Base-by-base conservation (phyloP, 2,329 filamentous ascomycete genomes). In the Madurella mycetomatis region DNA sequence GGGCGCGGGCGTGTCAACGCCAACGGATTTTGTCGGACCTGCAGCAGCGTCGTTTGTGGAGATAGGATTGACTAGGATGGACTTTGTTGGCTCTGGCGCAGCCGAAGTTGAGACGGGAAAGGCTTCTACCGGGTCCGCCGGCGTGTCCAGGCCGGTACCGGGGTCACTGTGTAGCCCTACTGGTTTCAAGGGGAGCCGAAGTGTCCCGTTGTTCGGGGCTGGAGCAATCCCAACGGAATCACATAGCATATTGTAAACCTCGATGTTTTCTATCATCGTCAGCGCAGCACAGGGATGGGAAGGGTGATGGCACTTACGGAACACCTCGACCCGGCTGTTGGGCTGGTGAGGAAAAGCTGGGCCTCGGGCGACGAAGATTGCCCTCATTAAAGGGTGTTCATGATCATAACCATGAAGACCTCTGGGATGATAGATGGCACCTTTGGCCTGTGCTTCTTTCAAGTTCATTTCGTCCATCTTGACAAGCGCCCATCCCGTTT, bases 331-430 rank as follows among this genome's bases (percentile, higher is more conserved):
- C 59, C 85, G 82, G 69, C 88, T 95, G 63, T 94, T 92, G 0
- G 88, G 84, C 40, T 81, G 74, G 64, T 96, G 92, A 0, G 90
- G 89, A 67, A 99, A 99, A 0, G 92, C 92, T 4, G 94, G 94
- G 0, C 94, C 94, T 40, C 90, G 79, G 1, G 94, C 94, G 47
- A 97, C 79, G 64, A 99, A 99, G 42, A 99, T 95, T 0, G 94
- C 92, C 40, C 94, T 79, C 94, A 99, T 99, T 43, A 99, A 76
- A 0, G 92, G 92, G 67, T 99, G 87, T 65, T 95, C 86, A 65
- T 96, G 87, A 67, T 99, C 94, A 67, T 97, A 99, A 1, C 94
- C 94, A 67, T 99, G 94, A 2, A 99, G 74, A 2, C 94, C 94
- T 30, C 81, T 81, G 0, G 94, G 94, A 61, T 87, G 80, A 66